Evolutionary conservation across 2,329 filamentous ascomycete species (phyloP), one percentile per base, ranked within the genome.

Genomic region (Calonectria hawksworthii): DNA sequence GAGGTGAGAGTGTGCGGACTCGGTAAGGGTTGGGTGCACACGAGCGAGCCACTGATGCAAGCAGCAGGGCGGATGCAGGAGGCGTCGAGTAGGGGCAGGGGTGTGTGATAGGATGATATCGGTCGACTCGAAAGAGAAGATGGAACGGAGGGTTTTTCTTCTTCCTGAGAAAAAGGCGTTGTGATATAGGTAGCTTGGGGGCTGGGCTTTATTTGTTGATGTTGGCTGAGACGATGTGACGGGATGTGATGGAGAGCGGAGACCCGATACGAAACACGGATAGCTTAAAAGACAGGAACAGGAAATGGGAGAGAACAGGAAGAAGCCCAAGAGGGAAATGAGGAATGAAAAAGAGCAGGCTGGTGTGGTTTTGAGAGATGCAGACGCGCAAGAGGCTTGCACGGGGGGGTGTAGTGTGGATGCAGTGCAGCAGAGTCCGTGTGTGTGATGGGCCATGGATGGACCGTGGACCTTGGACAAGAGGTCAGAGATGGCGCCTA

Each of bases 401-500:
- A 68, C 70, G 18, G 56, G 36, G 64, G 54, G 38, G 61, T 68
- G 66, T 66, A 68, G 68, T 74, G 78, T 81, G 78, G 76, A 66
- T 77, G 76, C 75, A 63, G 73, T 73, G 72, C 63, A 67, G 59
- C 65, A 72, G 63, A 76, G 75, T 77, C 76, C 76, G 75, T 76
- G 82, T 83, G 81, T 84, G 84, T 85, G 84, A 84, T 83, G 80
- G 82, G 80, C 81, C 73, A 81, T 77, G 75, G 71, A 74, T 71
- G 73, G 75, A 73, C 70, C 68, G 69, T 76, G 68, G 76, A 47
- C 38, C 41, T 47, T 61, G 28, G 79, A 80, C 79, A 76, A 84
- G 82, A 85, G 34, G 83, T 84, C 83, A 84, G 84, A 86, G 84
- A 83, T 83, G 86, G 87, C 87, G 87, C 84, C 85, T 87, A 87